Evolutionary conservation across 306 rosid genomes (phyloP).

Genomic region (Morella rubra): DNA sequence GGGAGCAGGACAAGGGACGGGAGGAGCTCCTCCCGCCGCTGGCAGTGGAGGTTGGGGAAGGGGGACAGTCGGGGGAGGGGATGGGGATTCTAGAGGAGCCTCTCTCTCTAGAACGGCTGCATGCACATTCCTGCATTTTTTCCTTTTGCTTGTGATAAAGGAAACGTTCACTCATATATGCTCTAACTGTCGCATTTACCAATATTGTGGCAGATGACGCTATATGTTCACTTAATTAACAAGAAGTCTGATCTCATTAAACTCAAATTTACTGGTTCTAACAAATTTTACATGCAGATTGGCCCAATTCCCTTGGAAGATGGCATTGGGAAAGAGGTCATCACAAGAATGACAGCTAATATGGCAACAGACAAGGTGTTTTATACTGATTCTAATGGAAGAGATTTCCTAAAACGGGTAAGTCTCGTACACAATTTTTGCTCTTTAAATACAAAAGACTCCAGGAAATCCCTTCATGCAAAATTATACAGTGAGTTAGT

Average conservation of each 20-base stretch:
- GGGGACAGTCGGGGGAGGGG: no score
- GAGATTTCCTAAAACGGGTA: conserved; percentile 91
- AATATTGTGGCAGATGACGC: no score
- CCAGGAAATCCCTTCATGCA: not conserved
- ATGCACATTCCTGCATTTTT: not conserved
- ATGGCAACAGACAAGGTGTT: conserved; percentile 79
- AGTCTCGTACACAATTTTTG: conserved; percentile 14
- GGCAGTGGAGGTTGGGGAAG: no score
- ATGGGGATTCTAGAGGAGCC: no score
- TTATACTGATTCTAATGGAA: conserved; percentile 85
- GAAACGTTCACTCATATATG: not conserved
- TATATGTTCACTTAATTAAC: not conserved
- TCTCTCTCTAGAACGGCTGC: no score
- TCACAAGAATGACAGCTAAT: conserved; percentile 67
- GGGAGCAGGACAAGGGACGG: no score
- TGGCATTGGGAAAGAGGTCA: conserved; percentile 80
- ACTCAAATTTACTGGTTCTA: conserved; percentile 22
- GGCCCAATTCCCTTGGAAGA: conserved; percentile 90
- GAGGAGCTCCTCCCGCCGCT: no score
- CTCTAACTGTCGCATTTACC: not conserved
- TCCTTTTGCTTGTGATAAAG: not conserved
- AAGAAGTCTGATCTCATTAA: not conserved
- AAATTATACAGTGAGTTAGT: not conserved
- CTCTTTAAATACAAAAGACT: not conserved
- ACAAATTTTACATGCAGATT: conserved; percentile 52